Conservation (phyloP, 306 rosid genomes). For the Boehmeria nivea region DNA sequence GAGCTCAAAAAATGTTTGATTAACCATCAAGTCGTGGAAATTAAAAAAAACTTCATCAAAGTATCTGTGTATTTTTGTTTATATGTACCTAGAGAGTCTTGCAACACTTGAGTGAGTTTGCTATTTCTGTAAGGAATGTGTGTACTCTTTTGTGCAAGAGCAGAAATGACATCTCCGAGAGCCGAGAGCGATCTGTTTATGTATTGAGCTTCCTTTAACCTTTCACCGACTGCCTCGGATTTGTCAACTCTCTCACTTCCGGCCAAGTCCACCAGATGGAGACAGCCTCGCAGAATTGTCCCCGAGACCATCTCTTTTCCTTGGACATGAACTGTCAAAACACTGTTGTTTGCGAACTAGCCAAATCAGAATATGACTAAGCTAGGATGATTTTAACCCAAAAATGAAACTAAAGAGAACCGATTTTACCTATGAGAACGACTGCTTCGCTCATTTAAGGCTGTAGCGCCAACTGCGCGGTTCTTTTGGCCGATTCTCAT, state of each 20-base stretch:
- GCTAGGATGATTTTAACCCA: not conserved
- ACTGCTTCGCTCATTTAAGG: constrained; percentile 91
- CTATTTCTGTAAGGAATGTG: constrained; percentile 96
- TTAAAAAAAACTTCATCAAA: too few species aligned
- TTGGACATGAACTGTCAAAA: constrained; percentile 79
- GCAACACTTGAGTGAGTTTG: constrained; percentile 94
- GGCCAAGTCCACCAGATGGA: constrained; percentile 96
- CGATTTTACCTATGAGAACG: constrained; percentile 88
- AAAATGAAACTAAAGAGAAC: not conserved
- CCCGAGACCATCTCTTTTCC: constrained; percentile 75
- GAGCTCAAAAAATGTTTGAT: too few species aligned
- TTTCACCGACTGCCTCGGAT: constrained; percentile 95
- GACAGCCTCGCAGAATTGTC: constrained; percentile 76
- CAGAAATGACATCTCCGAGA: constrained; percentile 90
- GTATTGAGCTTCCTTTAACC: constrained; percentile 93
- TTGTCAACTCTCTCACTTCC: constrained; percentile 97
- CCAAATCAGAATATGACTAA: constrained; percentile 8
- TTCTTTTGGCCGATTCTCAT: constrained; percentile 89
- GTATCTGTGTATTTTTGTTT: too few species aligned
- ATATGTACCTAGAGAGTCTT: constrained; percentile 84
- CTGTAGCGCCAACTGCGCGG: constrained; percentile 93
- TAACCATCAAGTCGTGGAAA: too few species aligned
- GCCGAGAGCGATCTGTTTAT: constrained; percentile 96
- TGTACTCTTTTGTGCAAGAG: constrained; percentile 89
- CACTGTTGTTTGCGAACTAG: constrained; percentile 44